These are phyloP conservation scores for Conticribra weissflogii DNA, from an alignment of 108 stramenopile species.

Conservation along the genomic window DNA sequence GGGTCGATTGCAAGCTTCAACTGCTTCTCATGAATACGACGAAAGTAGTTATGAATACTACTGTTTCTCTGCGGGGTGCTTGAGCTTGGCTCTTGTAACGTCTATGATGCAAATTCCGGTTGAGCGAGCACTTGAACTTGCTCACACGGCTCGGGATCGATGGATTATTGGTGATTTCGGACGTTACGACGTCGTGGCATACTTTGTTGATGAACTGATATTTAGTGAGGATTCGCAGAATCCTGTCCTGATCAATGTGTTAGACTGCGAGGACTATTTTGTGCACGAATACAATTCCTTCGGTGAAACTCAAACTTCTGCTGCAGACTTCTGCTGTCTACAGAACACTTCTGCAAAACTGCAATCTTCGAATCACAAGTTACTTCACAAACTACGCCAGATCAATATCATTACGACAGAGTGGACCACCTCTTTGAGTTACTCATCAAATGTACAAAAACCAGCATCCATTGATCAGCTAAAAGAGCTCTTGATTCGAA, in stretches of 20 bases:
- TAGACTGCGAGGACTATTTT: not conserved
- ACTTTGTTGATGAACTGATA: constrained; percentile 64
- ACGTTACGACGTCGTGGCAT: constrained; percentile 57
- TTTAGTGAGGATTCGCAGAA: constrained; percentile 9
- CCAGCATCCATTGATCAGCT: constrained; percentile 37
- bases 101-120: constrained; percentile 35
- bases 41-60: constrained; percentile 29
- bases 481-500: constrained; percentile 47
- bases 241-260: not conserved
- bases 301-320: not conserved
- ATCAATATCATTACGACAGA: constrained; percentile 43
- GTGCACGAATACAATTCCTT: not conserved
- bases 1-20: constrained; percentile 52
- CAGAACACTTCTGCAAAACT: not conserved
- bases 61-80: constrained; percentile 78
- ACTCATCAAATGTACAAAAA: constrained; percentile 24
- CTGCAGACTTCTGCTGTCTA: not conserved
- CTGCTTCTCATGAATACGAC: constrained; percentile 6
- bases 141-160: constrained; percentile 40
- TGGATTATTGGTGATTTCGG: constrained; percentile 57
- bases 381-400: constrained; percentile 11
- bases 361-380: not conserved
- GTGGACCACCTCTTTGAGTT: constrained; percentile 18
- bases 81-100: constrained; percentile 68
- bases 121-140: constrained; percentile 44